Percentiles rank a stretch among this genome's conserved stretches.
Evolutionary conservation across 139 green algal genomes (phyloP).

Genomic region (Chlorella sorokiniana): DNA sequence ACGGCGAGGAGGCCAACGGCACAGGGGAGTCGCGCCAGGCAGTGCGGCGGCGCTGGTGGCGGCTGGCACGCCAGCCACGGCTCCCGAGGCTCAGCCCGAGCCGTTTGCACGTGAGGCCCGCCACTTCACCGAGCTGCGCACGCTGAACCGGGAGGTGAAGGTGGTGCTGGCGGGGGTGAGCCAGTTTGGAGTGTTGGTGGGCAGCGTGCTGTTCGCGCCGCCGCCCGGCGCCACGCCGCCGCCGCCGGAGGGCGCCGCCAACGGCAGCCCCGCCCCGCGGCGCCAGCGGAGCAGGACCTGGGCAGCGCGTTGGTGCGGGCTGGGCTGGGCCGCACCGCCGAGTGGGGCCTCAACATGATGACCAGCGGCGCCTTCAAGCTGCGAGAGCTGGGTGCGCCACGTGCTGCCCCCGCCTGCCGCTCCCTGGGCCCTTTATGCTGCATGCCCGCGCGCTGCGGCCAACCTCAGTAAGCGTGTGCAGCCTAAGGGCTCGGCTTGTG

Average conservation of each 20-base stretch:
- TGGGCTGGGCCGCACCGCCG: constrained; percentile 66
- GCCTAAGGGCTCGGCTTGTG: neutral
- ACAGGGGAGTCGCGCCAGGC: neutral
- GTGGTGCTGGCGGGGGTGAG: constrained; percentile 37
- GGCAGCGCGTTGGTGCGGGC: constrained; percentile 65
- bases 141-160: constrained; percentile 73
- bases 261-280: neutral
- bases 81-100: constrained; percentile 59
- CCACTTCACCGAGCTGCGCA: constrained; percentile 81
- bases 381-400: constrained; percentile 63
- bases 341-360: constrained; percentile 89
- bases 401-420: too few relatives aligned
- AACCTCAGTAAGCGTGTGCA: neutral
- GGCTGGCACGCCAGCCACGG: constrained; percentile 20
- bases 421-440: too few relatives aligned
- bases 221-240: constrained; percentile 1
- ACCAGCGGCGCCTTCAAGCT: constrained; percentile 64
- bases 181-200: constrained; percentile 51
- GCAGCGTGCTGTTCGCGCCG: constrained; percentile 31
- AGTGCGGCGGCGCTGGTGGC: constrained; percentile 21
- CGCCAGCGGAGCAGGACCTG: constrained; percentile 57
- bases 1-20: neutral
- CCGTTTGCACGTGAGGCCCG: constrained; percentile 85
- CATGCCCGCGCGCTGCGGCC: too few relatives aligned
- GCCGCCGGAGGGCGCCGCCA: constrained; percentile 1